A percentile compares a stretch with the other conserved stretches of the same genome.
phyloP scores from a whole-genome alignment of 768 basidiomycete species.

The Cubamyces lactineus region DNA sequence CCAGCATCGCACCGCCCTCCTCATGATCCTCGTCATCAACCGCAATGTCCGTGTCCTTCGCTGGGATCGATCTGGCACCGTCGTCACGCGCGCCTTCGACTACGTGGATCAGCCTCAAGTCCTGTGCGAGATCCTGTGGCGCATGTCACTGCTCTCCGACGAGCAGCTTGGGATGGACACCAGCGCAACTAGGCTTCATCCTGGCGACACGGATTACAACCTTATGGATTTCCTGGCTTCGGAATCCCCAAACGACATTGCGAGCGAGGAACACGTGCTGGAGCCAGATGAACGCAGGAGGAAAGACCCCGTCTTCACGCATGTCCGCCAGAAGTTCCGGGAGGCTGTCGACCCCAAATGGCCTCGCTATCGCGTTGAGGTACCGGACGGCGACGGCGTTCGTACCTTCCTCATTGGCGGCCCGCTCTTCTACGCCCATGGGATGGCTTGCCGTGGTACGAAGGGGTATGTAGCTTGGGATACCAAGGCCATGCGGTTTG shows the following conservation, averaged over 20 bases:
- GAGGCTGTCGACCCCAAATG: neutral
- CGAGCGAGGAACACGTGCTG: neutral
- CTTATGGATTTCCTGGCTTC: neutral
- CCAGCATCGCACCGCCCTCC: conserved; percentile 8
- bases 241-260: too few relatives aligned
- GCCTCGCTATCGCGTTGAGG: conserved; percentile 7
- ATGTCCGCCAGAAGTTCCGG: conserved; percentile 3
- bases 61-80: conserved; percentile 3
- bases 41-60: conserved; percentile 4
- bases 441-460: conserved; percentile 11
- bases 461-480: conserved; percentile 19
- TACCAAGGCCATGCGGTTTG: neutral
- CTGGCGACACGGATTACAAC: neutral
- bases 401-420: conserved; percentile 1
- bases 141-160: neutral
- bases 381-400: neutral
- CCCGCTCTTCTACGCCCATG: neutral
- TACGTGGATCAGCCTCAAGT: neutral
- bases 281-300: neutral
- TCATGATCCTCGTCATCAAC: conserved; percentile 9
- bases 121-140: conserved; percentile 7
- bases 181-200: neutral
- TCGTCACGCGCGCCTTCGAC: conserved; percentile 8
- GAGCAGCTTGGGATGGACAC: neutral
- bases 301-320: neutral